phyloP scores from a whole-genome alignment of 305 asterid species.

The Fraxinus sp. region DNA sequence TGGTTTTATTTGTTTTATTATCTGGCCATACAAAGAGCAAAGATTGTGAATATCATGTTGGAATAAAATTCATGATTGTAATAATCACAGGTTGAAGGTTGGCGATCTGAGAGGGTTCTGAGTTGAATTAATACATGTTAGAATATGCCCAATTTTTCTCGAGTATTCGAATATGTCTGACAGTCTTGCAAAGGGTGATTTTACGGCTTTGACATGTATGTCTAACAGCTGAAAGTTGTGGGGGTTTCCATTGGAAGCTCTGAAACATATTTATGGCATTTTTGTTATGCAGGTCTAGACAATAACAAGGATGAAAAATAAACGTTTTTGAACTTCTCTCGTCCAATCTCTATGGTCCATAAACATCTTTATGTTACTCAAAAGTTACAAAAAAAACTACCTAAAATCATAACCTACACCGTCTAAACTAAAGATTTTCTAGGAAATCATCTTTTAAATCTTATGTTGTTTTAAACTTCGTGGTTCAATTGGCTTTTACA shows the following conservation, averaged over 20 bases:
- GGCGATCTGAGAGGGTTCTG: neutral
- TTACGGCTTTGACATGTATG: neutral
- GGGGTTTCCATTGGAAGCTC: neutral
- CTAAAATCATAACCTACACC: neutral
- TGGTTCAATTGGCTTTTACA: neutral
- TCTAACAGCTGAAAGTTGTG: neutral
- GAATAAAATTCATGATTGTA: neutral
- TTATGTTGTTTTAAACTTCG: neutral
- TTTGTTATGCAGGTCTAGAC: neutral
- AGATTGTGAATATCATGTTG: neutral
- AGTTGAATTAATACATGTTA: neutral
- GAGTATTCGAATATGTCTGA: neutral
- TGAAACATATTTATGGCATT: neutral
- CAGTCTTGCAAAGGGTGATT: neutral
- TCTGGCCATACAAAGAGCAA: slow-evolving; percentile 12
- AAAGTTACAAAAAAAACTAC: neutral
- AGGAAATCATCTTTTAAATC: neutral
- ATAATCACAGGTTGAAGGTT: slow-evolving; percentile 11
- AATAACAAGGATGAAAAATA: neutral
- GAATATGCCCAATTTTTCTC: neutral
- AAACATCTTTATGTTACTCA: neutral
- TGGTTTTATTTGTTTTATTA: neutral
- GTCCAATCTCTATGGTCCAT: neutral
- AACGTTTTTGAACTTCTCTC: neutral
- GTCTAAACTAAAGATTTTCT: neutral